Percentiles rank a stretch among this genome's conserved stretches.
phyloP scores from a whole-genome alignment of 148 eudicot species.

The Vaccinium macrocarpon region DNA sequence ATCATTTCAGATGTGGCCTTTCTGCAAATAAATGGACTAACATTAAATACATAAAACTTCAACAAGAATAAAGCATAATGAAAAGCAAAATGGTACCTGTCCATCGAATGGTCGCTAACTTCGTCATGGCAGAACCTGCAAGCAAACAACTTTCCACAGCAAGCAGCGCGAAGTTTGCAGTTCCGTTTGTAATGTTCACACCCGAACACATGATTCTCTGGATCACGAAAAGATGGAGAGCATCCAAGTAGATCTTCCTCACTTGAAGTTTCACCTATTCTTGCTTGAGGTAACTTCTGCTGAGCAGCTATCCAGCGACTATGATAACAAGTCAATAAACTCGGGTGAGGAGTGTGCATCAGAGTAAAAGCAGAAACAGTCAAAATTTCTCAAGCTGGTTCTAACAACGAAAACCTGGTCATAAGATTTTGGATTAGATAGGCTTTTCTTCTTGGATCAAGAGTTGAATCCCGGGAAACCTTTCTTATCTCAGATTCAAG shows the following conservation, averaged over 20 bases:
- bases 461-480: constrained; percentile 90
- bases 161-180: constrained; percentile 92
- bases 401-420: constrained; percentile 63
- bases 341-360: constrained; percentile 13
- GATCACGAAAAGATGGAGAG: constrained; percentile 75
- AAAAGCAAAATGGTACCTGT: constrained; percentile 49
- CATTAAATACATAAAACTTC: constrained; percentile 4
- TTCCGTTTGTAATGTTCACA: constrained; percentile 97
- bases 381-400: neutral
- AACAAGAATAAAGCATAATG: neutral
- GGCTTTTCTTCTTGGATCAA: constrained; percentile 95
- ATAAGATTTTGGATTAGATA: constrained; percentile 91
- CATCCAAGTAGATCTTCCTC: constrained; percentile 56
- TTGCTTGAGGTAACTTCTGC: constrained; percentile 70
- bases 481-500: constrained; percentile 95
- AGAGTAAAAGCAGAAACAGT: constrained; percentile 4
- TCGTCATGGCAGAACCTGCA: constrained; percentile 97
- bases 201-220: constrained; percentile 62
- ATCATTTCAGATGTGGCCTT: constrained; percentile 94
- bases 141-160: constrained; percentile 82
- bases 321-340: constrained; percentile 14
- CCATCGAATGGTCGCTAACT: constrained; percentile 98
- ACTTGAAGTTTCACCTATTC: constrained; percentile 49
- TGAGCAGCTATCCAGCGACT: constrained; percentile 99
- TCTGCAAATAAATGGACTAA: constrained; percentile 40